These are phyloP conservation scores for Ilyonectria destructans DNA, from an alignment of 2,329 filamentous ascomycete species.

Conservation along the genomic window DNA sequence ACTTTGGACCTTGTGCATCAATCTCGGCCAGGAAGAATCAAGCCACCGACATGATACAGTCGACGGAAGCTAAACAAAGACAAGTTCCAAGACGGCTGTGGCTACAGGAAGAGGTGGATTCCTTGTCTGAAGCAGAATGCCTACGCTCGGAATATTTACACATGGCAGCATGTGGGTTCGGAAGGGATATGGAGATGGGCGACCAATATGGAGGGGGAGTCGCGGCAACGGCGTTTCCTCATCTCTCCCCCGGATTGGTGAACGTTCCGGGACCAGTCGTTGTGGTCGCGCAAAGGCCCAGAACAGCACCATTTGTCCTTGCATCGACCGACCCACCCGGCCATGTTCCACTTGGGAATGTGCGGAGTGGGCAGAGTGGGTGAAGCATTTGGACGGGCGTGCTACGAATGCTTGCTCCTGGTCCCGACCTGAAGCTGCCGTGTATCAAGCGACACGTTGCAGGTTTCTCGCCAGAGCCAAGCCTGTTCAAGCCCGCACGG, in stretches of 20 bases:
- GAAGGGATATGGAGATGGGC: conserved; percentile 1
- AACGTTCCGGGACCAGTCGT: conserved; percentile 11
- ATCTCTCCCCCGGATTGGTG: conserved; percentile 24
- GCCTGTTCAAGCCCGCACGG: neutral
- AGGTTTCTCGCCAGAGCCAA: neutral
- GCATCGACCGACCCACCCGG: conserved; percentile 25
- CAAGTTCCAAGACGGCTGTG: neutral
- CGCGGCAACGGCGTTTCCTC: conserved; percentile 16
- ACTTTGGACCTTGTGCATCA: conserved; percentile 18
- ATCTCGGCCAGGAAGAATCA: conserved; percentile 10
- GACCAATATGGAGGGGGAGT: neutral
- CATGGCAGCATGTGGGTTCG: conserved; percentile 9
- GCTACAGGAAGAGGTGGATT: neutral
- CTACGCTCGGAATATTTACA: neutral
- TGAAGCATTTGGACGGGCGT: conserved; percentile 12
- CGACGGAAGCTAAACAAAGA: conserved; percentile 12
- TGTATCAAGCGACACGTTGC: conserved; percentile 23
- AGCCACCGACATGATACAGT: conserved; percentile 18
- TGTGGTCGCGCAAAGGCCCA: conserved; percentile 3
- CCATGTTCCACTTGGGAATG: conserved; percentile 25
- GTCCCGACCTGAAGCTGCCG: conserved; percentile 1
- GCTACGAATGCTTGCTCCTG: conserved; percentile 9
- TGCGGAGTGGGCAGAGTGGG: conserved; percentile 7
- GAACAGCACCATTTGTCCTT: conserved; percentile 19
- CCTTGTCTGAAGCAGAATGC: conserved; percentile 12